Evolutionary conservation across 2,329 filamentous ascomycete genomes (phyloP), one percentile per base, ranked within the genome.

Genomic region (Neopestalotiopsis rosae): DNA sequence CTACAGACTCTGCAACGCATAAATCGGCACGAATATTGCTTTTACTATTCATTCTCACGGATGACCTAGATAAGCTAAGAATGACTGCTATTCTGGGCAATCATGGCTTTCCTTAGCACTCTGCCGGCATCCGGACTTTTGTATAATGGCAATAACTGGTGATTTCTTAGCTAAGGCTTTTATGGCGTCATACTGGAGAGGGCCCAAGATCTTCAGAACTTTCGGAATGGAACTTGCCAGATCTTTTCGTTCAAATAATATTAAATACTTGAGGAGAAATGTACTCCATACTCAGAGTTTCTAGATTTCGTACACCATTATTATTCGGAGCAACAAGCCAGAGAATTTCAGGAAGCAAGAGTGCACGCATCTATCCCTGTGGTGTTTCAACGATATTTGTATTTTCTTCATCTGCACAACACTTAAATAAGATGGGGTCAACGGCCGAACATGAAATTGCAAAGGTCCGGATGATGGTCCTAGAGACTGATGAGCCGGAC

Each of bases 401-500:
- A n/a, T 52, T 9, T 52, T 17, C 17, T n/a, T 52, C 3, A 30
- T 24, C 57, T 14, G 28, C 24, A 1, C 30, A 59, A 13, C 12
- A 34, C 4, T 20, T 52, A 3, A 17, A 24, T 17, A 34, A 20
- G 12, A 63, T 68, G 67, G 61, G 40, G 17, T 20, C 67, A 20
- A 59, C 6, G 2, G 17, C 62, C 17, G 40, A 59, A 24, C 24
- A 49, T 13, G 68, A 67, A 28, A 34, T 66, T 20, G 58, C 63
- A 66, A 71, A 68, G 52, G 49, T 73, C 34, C 79, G 77, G 12
- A 77, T 85, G 71, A 79, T 90, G 67, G 86, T 90, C 69, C 82
- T 90, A 7, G 88, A 90, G 76, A 90, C 88, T 0, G 88, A 90
- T 72, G 80, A 83, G 67, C 83, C 86, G 32, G 84, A 89, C 70